phyloP scores from a whole-genome alignment of 208 protist genomes.

The Borovskyia barvae region DNA sequence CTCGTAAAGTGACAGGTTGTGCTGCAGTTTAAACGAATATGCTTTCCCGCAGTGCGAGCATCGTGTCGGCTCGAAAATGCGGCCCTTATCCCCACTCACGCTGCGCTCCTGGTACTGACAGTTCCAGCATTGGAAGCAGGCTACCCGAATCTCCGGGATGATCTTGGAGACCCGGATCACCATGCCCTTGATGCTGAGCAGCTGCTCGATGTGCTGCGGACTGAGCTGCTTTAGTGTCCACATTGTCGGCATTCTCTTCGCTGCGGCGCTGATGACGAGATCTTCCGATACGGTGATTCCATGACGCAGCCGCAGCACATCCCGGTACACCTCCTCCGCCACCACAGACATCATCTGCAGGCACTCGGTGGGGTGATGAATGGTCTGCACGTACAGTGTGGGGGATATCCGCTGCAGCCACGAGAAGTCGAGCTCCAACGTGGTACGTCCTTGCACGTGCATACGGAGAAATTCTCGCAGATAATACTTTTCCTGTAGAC shows the following conservation, averaged over 20 bases:
- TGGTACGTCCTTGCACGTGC: constrained; percentile 63
- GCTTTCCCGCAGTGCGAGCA: constrained; percentile 89
- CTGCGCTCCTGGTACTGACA: constrained; percentile 88
- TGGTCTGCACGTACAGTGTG: constrained; percentile 52
- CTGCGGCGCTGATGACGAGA: constrained; percentile 55
- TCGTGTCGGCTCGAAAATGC: constrained; percentile 95
- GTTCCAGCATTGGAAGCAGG: constrained; percentile 95
- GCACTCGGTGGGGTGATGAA: constrained; percentile 86
- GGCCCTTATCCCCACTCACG: constrained; percentile 83
- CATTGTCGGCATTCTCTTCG: constrained; percentile 56
- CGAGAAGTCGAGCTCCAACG: constrained; percentile 76
- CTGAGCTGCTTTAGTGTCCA: constrained; percentile 72
- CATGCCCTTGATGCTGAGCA: constrained; percentile 90
- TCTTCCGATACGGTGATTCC: constrained; percentile 53
- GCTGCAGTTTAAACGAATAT: constrained; percentile 91
- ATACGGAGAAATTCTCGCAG: constrained; percentile 71
- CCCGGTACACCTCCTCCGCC: constrained; percentile 70
- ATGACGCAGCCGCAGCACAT: constrained; percentile 46
- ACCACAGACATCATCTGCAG: constrained; percentile 85
- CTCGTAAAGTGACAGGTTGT: constrained; percentile 95
- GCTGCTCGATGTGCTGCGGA: constrained; percentile 80
- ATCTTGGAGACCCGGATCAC: constrained; percentile 91
- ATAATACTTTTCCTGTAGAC: constrained; percentile 48
- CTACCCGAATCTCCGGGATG: constrained; percentile 90
- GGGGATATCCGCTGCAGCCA: constrained; percentile 47